Conservation (phyloP, 257 asterid species). For the Solanum sejunctum region DNA sequence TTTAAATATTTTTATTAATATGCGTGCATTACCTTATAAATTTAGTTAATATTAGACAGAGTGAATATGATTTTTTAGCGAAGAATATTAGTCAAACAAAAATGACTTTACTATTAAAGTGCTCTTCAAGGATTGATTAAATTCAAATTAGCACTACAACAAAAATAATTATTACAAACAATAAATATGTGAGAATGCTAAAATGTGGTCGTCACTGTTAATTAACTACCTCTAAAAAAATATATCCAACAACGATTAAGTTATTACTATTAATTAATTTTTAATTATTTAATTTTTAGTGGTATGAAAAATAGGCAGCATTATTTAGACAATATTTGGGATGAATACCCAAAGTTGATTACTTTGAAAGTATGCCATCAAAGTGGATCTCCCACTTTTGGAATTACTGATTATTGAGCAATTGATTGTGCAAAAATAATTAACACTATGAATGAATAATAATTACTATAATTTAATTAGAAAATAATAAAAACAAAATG, state of each 20-base stretch:
- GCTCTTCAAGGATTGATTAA: not conserved
- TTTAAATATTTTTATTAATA: no score
- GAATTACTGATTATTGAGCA: not conserved
- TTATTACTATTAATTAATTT: no score
- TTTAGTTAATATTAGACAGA: no score
- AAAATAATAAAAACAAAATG: not conserved
- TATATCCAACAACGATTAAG: no score
- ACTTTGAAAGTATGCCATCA: not conserved
- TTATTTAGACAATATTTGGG: not conserved
- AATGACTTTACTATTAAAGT: not conserved
- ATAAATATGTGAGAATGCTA: no score
- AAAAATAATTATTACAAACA: no score
- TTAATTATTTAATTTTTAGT: not conserved
- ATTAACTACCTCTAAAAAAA: no score
- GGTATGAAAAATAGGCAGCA: not conserved
- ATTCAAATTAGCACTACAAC: not conserved
- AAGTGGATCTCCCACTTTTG: not conserved
- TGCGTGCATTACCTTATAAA: no score
- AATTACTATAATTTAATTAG: not conserved
- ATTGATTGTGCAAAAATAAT: not conserved
- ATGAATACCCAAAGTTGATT: not conserved
- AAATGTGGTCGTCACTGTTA: no score
- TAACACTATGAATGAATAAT: not conserved
- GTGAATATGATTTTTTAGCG: fast-evolving
- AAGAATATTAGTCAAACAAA: not conserved